These are phyloP conservation scores for Claviceps sp. DNA, from an alignment of 2,329 filamentous ascomycete species.

Conservation along the genomic window DNA sequence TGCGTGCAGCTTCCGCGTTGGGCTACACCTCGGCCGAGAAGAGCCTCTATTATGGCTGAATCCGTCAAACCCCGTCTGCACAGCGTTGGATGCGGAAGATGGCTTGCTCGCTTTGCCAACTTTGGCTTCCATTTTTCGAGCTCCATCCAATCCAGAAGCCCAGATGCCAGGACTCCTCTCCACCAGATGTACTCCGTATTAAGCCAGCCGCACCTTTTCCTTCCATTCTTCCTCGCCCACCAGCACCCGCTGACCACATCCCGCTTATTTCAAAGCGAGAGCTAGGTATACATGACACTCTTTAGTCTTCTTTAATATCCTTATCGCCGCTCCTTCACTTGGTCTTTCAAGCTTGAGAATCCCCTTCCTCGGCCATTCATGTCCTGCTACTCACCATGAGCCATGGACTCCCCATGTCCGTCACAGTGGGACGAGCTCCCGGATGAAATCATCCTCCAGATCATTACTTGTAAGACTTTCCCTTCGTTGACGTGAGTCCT, in stretches of 20 bases:
- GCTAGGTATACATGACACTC: too few species aligned
- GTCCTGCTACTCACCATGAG: conserved; percentile 10
- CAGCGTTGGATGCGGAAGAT: not conserved
- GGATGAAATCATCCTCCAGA: conserved; percentile 49
- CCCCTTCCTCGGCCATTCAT: not conserved
- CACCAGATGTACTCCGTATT: too few species aligned
- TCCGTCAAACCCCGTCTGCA: too few species aligned
- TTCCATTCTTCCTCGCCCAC: not conserved
- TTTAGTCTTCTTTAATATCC: too few species aligned
- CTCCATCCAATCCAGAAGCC: not conserved
- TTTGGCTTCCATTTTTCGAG: not conserved
- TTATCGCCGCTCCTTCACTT: not conserved
- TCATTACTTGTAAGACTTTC: conserved; percentile 42
- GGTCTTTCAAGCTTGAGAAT: not conserved
- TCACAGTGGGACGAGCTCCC: conserved; percentile 38
- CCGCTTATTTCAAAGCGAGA: not conserved
- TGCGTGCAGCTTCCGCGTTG: too few species aligned
- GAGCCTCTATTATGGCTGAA: too few species aligned
- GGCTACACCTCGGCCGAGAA: too few species aligned
- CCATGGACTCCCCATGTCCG: conserved; percentile 15
- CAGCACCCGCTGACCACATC: not conserved
- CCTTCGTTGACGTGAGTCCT: not conserved
- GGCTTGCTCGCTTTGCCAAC: not conserved
- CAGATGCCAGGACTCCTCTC: not conserved
- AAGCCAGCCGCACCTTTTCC: not conserved